Evolutionary conservation across 805 yeast species (phyloP), one percentile per base, ranked within the genome.

Genomic region (Zygosaccharomyces siamensis): DNA sequence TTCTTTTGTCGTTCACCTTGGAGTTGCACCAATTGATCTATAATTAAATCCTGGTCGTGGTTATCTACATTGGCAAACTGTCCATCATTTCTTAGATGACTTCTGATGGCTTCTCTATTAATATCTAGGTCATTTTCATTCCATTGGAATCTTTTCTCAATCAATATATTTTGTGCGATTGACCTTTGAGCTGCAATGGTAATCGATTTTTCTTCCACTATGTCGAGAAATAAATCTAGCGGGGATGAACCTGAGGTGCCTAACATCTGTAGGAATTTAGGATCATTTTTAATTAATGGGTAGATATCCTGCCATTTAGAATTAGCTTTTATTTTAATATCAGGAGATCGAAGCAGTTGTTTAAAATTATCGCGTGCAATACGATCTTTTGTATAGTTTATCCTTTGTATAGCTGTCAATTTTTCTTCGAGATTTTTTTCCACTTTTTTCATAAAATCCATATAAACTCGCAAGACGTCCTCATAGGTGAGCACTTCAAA

Each of bases 231-330:
- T 36, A 86, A 66, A 53, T 89, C 95, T 37, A 83, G 60, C 0
- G 96, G 84, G 1, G 81, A 75, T 0, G 96, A 88, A 0, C 96
- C 96, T 39, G 77, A 72, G 46, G 89, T 74, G 0, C 95, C 96
- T 48, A 89, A 73, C 32, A 89, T 53, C 20, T 75, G 79, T 12
- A 77, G 58, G 59, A 84, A 89, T 12, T 79, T 68, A 40, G 71
- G 72, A 51, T 83, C 84, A 28, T 77, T 75, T 50, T 78, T 78
- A 1, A 88, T 57, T 4, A 59, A 50, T 0, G 75, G 69, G 37
- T 78, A 72, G 1, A 86, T 58, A 21, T 83, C 83, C 42, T 64
- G 67, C 83, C 95, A 89, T 44, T 66, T 71, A 1, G 85, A 71
- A 48, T 75, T 75, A 1, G 85, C 80, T 6, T 64, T 63, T 23